phyloP scores from a whole-genome alignment of 2,329 filamentous ascomycete species.

The Fusarium caatingaense region DNA sequence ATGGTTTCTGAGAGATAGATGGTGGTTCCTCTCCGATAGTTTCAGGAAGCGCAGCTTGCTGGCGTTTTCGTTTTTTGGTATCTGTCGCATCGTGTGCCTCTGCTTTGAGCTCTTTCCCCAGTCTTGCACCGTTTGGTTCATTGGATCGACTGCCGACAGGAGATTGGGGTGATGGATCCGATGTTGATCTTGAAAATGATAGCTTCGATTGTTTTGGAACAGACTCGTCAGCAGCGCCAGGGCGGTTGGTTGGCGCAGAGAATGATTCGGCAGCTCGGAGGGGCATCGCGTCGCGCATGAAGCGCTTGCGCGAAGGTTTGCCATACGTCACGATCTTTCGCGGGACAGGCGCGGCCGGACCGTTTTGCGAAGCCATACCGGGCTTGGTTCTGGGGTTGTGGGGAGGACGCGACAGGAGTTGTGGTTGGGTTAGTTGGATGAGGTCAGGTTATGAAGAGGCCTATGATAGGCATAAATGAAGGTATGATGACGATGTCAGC shows the following conservation, averaged over 20 bases:
- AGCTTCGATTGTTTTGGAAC: slow-evolving; percentile 30
- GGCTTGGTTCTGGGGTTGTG: slow-evolving; percentile 9
- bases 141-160: slow-evolving; percentile 17
- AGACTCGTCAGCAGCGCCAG: slow-evolving; percentile 18
- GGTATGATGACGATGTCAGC: slow-evolving; percentile 5
- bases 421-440: slow-evolving; percentile 23
- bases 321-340: slow-evolving; percentile 47
- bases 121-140: slow-evolving; percentile 3
- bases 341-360: slow-evolving; percentile 37
- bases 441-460: slow-evolving; percentile 4
- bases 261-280: slow-evolving; percentile 37
- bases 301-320: slow-evolving; percentile 44
- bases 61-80: slow-evolving; percentile 43
- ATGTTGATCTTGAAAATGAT: slow-evolving; percentile 27
- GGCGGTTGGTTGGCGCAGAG: slow-evolving; percentile 19
- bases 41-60: slow-evolving; percentile 18
- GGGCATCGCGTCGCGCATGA: slow-evolving; percentile 37
- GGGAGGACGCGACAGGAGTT: slow-evolving; percentile 14
- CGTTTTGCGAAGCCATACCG: slow-evolving; percentile 38
- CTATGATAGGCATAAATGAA: neutral
- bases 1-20: slow-evolving; percentile 11
- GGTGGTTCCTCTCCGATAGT: slow-evolving; percentile 14
- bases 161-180: slow-evolving; percentile 30
- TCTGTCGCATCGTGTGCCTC: slow-evolving; percentile 31
- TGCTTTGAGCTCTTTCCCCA: slow-evolving; percentile 10